A percentile compares a stretch with the other conserved stretches of the same genome.
phyloP scores from a whole-genome alignment of 164 flowering plant species.

The Sedum album region DNA sequence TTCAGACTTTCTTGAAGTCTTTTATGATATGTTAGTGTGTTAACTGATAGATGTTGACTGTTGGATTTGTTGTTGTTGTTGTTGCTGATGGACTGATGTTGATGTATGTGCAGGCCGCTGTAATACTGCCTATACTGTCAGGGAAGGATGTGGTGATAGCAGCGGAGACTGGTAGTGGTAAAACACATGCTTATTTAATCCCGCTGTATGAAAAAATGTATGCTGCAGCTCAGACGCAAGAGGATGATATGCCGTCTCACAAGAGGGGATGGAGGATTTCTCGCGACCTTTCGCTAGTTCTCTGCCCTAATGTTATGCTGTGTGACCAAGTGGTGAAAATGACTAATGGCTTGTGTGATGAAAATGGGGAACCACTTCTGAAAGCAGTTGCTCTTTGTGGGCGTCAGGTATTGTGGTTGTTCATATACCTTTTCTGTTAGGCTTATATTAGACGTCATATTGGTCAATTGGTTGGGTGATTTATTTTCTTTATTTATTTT shows the following conservation, averaged over 20 bases:
- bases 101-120: slow-evolving; percentile 51
- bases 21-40: too few species aligned
- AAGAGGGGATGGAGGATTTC: slow-evolving; percentile 13
- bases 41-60: background rate
- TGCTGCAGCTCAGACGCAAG: background rate
- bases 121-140: slow-evolving; percentile 56
- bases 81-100: background rate
- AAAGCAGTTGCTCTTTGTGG: slow-evolving; percentile 69
- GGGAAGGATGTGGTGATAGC: slow-evolving; percentile 84
- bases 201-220: slow-evolving; percentile 60
- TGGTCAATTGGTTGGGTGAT: background rate
- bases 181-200: slow-evolving; percentile 81
- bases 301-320: slow-evolving; percentile 89
- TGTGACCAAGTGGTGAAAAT: slow-evolving; percentile 93
- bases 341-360: slow-evolving; percentile 54
- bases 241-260: slow-evolving; percentile 13
- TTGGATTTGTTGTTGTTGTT: background rate
- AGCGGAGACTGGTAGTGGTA: slow-evolving; percentile 99
- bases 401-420: slow-evolving; percentile 41
- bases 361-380: slow-evolving; percentile 60
- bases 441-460: background rate
- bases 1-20: too few species aligned
- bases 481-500: background rate
- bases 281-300: slow-evolving; percentile 50
- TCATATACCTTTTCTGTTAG: background rate